A percentile compares a stretch with the other conserved stretches of the same genome.
Conservation (phyloP, 495 filamentous ascomycete genomes). For the Penicillium coprophilum region DNA sequence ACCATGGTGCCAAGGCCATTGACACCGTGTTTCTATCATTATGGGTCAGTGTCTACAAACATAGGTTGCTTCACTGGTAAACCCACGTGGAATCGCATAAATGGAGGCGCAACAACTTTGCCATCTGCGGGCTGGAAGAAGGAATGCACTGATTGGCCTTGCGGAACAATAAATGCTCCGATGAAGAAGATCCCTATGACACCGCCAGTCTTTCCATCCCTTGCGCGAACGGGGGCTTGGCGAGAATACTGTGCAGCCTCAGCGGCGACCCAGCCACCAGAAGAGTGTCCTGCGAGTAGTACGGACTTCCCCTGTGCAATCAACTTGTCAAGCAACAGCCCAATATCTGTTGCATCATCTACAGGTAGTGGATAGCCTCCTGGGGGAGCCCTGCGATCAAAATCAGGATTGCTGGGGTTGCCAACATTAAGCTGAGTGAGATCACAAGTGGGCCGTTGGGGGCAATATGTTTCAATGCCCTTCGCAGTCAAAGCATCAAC, state of each 20-base stretch:
- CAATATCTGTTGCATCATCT: slow-evolving; percentile 26
- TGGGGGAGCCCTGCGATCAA: slow-evolving; percentile 27
- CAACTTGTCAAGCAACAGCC: slow-evolving; percentile 20
- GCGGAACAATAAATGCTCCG: slow-evolving; percentile 31
- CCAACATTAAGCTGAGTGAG: slow-evolving; percentile 33
- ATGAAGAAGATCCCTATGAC: slow-evolving; percentile 38
- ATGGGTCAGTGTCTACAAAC: not conserved
- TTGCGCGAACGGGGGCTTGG: slow-evolving; percentile 21
- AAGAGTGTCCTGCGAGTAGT: slow-evolving; percentile 31
- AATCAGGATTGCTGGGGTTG: slow-evolving; percentile 28
- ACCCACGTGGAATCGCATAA: slow-evolving; percentile 29
- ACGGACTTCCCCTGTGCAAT: slow-evolving; percentile 29
- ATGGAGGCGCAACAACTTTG: slow-evolving; percentile 18
- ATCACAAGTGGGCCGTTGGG: slow-evolving; percentile 35
- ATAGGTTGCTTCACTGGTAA: too few species aligned
- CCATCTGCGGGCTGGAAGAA: slow-evolving; percentile 33
- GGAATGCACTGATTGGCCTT: slow-evolving; percentile 30
- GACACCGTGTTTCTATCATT: slow-evolving; percentile 25
- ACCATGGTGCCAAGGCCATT: slow-evolving; percentile 23
- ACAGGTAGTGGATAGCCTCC: slow-evolving; percentile 29
- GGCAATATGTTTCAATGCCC: slow-evolving; percentile 35
- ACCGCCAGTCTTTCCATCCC: slow-evolving; percentile 27
- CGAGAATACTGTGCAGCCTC: slow-evolving; percentile 30
- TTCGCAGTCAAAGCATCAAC: slow-evolving; percentile 21
- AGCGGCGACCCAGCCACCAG: slow-evolving; percentile 38